Base-by-base conservation (phyloP, 2,329 filamentous ascomycete genomes). In the Claviceps fusiformis region DNA sequence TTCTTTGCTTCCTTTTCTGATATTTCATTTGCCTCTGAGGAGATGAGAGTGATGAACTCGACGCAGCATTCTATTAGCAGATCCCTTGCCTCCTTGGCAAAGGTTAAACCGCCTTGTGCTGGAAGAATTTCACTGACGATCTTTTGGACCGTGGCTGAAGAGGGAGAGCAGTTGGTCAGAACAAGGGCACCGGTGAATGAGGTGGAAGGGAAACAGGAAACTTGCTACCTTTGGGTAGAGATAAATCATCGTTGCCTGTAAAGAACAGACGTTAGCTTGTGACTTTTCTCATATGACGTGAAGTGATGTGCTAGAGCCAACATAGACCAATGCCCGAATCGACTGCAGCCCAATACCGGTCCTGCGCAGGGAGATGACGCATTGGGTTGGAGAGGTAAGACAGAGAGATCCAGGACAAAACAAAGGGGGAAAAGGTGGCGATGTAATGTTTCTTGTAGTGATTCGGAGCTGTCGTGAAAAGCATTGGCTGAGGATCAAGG, bases 1-100 rank as follows among this genome's bases (percentile, higher is more conserved):
- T 98, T 98, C 76, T 98, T 98, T 52, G 91, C 89, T 66, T 98
- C 93, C 71, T 95, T 95, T 70, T 98, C 93, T 13, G 91, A 95
- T 60, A 98, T 98, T 65, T 98, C 93, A 71, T 98, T 98, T 59
- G 93, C 93, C 74, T 98, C 92, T 50, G 89, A 95, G n/a, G 91
- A 96, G 63, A 98, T 87, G 65, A 98, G 82, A 19, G 93, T 97
- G 70, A 98, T 96, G 71, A 98, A 98, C 71, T 98, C 93, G 65
- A 98, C 92, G 67, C 93, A 98, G 74, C 93, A 97, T 75, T 97
- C 93, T 65, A 98, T 98, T 53, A 98, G 78, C 3, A 97, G 78
- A 67, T 98, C 93, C 57, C 93, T 86, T 13, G 92, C 91, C 64
- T 98, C 93, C 69, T 95, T 96, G 47, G 91, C 89, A 68, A 97